These are phyloP conservation scores for Sporothrix euskadiensis DNA, from an alignment of 2,329 filamentous ascomycete genomes.

Conservation along the genomic window DNA sequence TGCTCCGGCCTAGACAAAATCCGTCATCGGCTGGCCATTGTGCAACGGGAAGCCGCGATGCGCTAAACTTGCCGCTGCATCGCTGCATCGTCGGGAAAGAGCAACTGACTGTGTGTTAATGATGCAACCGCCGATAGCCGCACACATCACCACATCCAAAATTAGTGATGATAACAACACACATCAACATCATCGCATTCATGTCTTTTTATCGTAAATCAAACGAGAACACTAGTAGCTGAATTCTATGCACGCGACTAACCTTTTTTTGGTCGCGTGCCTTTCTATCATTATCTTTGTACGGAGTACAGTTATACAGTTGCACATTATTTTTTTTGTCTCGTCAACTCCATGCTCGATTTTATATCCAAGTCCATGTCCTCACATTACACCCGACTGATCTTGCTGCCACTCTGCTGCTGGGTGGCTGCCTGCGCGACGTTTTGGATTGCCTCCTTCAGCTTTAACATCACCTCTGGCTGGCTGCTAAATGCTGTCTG, in stretches of 20 bases:
- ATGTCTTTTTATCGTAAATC: neutral
- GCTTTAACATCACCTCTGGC: conserved; percentile 58
- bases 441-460: conserved; percentile 62
- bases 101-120: neutral
- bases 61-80: conserved; percentile 2
- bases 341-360: neutral
- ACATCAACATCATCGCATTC: neutral
- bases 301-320: neutral
- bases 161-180: neutral
- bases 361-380: neutral
- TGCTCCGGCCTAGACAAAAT: conserved; percentile 19
- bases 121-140: conserved; percentile 12
- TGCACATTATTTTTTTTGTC: neutral
- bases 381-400: conserved; percentile 9
- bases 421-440: conserved; percentile 55
- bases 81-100: neutral
- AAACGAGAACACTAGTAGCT: neutral
- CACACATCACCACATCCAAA: neutral
- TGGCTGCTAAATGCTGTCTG: conserved; percentile 60
- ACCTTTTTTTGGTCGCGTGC: neutral
- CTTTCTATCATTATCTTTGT: neutral
- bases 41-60: conserved; percentile 13
- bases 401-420: conserved; percentile 31
- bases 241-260: neutral
- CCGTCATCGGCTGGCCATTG: conserved; percentile 20